phyloP scores from a whole-genome alignment of 2,329 filamentous ascomycete species.

The Trichophyton verrucosum region DNA sequence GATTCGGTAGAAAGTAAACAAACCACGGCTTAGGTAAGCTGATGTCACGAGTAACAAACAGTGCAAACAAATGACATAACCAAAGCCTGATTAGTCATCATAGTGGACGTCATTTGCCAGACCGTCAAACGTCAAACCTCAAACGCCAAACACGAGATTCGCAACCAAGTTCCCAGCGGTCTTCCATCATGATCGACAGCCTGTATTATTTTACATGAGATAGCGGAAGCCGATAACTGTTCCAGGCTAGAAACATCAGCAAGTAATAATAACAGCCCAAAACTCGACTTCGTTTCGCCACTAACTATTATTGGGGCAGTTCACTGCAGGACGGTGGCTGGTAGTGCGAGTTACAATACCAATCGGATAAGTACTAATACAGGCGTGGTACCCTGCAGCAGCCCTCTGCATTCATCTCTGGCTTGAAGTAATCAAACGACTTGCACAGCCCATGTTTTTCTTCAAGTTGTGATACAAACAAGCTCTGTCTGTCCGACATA shows the following conservation, averaged over 20 bases:
- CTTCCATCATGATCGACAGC: too few species aligned
- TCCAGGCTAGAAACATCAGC: not conserved
- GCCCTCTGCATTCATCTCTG: not conserved
- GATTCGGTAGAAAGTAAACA: slow-evolving; percentile 4
- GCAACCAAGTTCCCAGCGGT: too few species aligned
- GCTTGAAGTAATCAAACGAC: too few species aligned
- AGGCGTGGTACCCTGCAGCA: not conserved
- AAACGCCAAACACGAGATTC: too few species aligned
- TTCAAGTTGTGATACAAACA: not conserved
- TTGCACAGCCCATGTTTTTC: not conserved
- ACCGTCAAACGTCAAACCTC: not conserved
- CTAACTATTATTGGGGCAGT: too few species aligned
- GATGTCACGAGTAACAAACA: not conserved
- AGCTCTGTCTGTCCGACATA: not conserved
- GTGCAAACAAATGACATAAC: not conserved
- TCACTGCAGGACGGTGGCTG: not conserved
- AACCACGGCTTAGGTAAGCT: not conserved
- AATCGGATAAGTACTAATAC: too few species aligned
- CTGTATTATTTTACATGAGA: too few species aligned
- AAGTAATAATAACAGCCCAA: too few species aligned
- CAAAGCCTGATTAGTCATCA: not conserved
- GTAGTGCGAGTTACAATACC: too few species aligned
- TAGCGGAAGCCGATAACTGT: not conserved
- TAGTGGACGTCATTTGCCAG: not conserved
- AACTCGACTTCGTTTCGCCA: too few species aligned